Evolutionary conservation across 495 filamentous ascomycete species (phyloP).

Genomic region (Rhizodiscina lignyota): DNA sequence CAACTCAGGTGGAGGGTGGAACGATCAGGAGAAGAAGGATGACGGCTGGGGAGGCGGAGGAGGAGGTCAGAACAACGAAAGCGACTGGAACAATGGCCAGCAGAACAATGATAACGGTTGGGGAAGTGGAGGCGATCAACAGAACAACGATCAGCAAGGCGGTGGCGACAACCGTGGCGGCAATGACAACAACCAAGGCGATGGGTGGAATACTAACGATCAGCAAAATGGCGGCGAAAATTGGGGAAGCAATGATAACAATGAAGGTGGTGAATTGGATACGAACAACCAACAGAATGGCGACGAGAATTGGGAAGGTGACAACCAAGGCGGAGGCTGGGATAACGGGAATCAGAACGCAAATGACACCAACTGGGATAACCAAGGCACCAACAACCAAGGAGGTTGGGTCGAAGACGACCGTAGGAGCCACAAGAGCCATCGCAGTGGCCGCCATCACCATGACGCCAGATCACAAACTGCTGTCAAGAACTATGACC

Average conservation of each 20-base stretch:
- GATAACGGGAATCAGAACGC: background rate
- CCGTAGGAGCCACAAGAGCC: no score
- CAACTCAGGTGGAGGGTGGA: background rate
- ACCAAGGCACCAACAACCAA: background rate
- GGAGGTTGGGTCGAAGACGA: no score
- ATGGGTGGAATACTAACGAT: conserved; percentile 1
- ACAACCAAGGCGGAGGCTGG: background rate
- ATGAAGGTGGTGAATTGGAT: conserved; percentile 1
- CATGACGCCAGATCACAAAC: no score
- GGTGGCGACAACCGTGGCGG: background rate
- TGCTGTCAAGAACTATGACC: no score
- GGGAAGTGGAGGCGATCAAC: no score
- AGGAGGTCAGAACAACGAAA: background rate
- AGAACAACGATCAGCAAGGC: conserved; percentile 2
- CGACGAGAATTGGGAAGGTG: background rate
- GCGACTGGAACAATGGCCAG: background rate
- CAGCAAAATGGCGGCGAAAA: background rate
- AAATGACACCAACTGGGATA: background rate
- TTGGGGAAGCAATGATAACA: conserved; percentile 4
- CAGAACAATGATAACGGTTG: conserved; percentile 2
- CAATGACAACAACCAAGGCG: conserved; percentile 3
- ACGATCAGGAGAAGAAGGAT: conserved; percentile 1
- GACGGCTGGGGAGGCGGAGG: background rate
- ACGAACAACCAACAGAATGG: background rate
- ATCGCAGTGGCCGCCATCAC: no score